Evolutionary conservation across 2,329 filamentous ascomycete genomes (phyloP).

Genomic region (Epicoccum sorghinum): DNA sequence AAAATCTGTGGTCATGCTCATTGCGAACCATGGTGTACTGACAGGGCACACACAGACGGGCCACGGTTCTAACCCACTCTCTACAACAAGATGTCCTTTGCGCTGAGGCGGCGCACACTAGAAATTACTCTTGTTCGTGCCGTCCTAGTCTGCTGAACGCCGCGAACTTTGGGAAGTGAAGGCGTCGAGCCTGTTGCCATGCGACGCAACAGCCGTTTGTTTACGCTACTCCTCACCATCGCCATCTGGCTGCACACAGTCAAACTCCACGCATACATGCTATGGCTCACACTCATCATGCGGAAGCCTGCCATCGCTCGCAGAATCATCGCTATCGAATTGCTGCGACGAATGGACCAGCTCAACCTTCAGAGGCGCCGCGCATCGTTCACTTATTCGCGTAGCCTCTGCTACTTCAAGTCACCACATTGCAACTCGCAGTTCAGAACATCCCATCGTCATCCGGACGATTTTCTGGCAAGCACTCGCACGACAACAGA

Average conservation of each 20-base stretch:
- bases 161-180: constrained; percentile 1
- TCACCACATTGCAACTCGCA: neutral
- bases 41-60: neutral
- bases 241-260: constrained; percentile 11
- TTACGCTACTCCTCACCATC: constrained; percentile 3
- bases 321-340: constrained; percentile 19
- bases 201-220: constrained; percentile 12
- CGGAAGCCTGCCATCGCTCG: constrained; percentile 17
- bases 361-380: neutral
- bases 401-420: neutral
- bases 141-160: neutral
- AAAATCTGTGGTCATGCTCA: neutral
- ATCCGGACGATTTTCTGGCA: neutral
- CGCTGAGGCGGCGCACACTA: neutral
- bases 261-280: constrained; percentile 9
- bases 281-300: constrained; percentile 21
- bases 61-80: neutral
- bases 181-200: constrained; percentile 8
- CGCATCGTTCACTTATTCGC: neutral
- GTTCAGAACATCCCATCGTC: too few species aligned
- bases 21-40: constrained; percentile 4
- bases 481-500: neutral
- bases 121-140: neutral
- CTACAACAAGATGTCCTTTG: neutral
- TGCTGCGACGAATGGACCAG: constrained; percentile 17